Evolutionary conservation across 495 filamentous ascomycete genomes (phyloP), one percentile per base, ranked within the genome.

Genomic region (Evernia prunastri): DNA sequence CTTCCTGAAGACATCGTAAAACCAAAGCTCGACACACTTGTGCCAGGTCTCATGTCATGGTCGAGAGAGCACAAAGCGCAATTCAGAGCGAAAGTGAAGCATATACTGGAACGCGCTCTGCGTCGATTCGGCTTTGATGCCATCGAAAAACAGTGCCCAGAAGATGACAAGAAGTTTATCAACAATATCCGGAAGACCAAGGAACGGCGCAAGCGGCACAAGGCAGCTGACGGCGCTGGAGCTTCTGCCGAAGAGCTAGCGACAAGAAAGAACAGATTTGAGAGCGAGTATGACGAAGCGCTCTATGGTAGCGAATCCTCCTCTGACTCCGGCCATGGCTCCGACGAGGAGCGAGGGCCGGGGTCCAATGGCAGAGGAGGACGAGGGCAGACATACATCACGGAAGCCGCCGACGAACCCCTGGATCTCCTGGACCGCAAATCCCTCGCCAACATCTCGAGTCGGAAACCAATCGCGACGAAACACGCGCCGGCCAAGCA

Each of bases 51-150:
- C 13, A 89, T 97, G 86, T 86, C 89, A 25, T 98, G 94, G 94
- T 91, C 88, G 69, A 91, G 96, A 75, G 94, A 98, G 74, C 95
- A 98, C 78, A 97, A 96, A 77, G 91, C 89, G 20, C 91, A 94
- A 70, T 91, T 97, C 73, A 89, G 90, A 66, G 87, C 90, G 36
- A 97, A 97, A 80, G 91, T 98, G 61, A 97, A 96, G 83, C 91
- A 96, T 70, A 96, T 98, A 66, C 74, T 97, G 36, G 94, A 98
- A 76, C 85, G 94, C 36, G 90, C 96, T 79, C 86, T 97, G 33
- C 83, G 94, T 23, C 84, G 92, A 58, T 97, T 96, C 75, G 93
- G 95, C 36, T 86, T 87, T 45, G 86, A 91, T 2, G 68, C 79
- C 10, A 82, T 98, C 4, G 91, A 92, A 74, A 81, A 78, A 64